Base-by-base conservation (phyloP, 2,329 filamentous ascomycete genomes). In the Aspergillus niger region DNA sequence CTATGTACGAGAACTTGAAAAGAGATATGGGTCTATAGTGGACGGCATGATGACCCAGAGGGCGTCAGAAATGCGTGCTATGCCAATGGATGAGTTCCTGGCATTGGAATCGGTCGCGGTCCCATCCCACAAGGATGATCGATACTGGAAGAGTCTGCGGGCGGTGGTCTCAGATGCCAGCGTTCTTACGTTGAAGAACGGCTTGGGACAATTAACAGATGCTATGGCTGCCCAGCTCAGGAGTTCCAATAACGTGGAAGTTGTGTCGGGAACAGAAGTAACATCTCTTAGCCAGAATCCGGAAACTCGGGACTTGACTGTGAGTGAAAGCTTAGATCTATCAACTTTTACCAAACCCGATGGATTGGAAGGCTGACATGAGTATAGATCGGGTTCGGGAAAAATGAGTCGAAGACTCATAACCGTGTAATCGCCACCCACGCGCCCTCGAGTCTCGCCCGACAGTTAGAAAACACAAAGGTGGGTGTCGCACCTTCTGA, bases 121-220 rank as follows among this genome's bases (percentile, higher is more conserved):
- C 5, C 48, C 51, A 1, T 22, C 59, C 6, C 51, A 62, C n/a
- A 69, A 66, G 51, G 50, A 63, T 8, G 32, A 10, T 15, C 49
- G 55, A 1, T 67, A 69, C 38, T 64, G 64, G 54, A 56, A 62
- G n/a, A 47, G 58, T 41, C 32, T 74, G 8, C 24, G 48, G 8
- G 30, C 41, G 6, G 56, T 72, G 17, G 32, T 69, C 15, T 60
- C 62, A 7, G 54, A 60, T 20, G 65, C 71, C 17, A 80, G 74
- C 62, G 78, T 80, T 24, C 73, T 80, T 49, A 80, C 77, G 2
- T 74, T 81, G 39, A 74, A 70, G 28, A 66, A 72, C n/a, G 91
- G 91, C n/a, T 83, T 93, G 71, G 78, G 84, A 53, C 82, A 85
- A 43, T 77, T 94, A 60, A 79, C 85, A 1, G 75, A 82, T 32